Evolutionary conservation across 2,329 filamentous ascomycete genomes (phyloP).

Genomic region (Coniochaeta ligniaria): DNA sequence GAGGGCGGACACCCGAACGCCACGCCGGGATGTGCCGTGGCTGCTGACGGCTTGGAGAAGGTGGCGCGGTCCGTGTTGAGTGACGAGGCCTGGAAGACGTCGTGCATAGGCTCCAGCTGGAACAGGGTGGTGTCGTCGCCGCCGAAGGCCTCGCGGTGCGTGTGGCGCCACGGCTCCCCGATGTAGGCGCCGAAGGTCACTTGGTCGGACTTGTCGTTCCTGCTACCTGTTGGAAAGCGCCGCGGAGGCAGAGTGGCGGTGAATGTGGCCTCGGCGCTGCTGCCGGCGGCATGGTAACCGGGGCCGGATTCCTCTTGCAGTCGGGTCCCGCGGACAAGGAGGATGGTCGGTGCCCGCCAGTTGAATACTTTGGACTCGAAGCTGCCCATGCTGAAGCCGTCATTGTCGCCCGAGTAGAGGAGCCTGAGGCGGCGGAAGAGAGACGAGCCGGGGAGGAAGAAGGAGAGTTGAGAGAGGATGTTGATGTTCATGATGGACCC

Average conservation of each 20-base stretch:
- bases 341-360: conserved; percentile 67
- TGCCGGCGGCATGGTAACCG: conserved; percentile 21
- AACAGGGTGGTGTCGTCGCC: conserved; percentile 58
- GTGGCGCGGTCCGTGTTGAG: conserved; percentile 62
- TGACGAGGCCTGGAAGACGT: conserved; percentile 59
- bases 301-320: conserved; percentile 32
- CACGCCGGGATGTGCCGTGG: conserved; percentile 53
- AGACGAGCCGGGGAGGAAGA: conserved; percentile 59
- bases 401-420: conserved; percentile 62
- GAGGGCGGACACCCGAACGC: conserved; percentile 58
- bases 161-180: conserved; percentile 61
- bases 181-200: conserved; percentile 64
- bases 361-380: conserved; percentile 72
- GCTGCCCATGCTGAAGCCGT: conserved; percentile 70
- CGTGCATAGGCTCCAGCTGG: conserved; percentile 64
- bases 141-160: conserved; percentile 62
- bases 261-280: conserved; percentile 49
- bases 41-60: conserved; percentile 51
- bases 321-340: conserved; percentile 61
- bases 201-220: conserved; percentile 24
- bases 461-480: conserved; percentile 61
- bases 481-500: conserved; percentile 61
- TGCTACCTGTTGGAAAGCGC: conserved; percentile 45
- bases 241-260: conserved; percentile 56
- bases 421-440: conserved; percentile 60